phyloP scores from a whole-genome alignment of 345 rosid species.

The Eucalyptus curtisii region DNA sequence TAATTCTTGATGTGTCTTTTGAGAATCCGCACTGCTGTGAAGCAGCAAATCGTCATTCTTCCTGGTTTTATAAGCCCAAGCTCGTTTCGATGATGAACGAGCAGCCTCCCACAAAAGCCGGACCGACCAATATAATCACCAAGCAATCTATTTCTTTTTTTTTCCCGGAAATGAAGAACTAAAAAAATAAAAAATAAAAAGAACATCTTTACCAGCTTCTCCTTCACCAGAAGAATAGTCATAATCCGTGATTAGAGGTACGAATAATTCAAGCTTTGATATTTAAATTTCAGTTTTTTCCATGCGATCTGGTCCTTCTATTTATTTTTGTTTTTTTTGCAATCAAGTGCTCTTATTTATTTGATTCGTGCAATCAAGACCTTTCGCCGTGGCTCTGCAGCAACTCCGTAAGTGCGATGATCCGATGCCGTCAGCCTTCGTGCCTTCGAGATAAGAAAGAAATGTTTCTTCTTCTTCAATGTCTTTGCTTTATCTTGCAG shows the following conservation, averaged over 20 bases:
- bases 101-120: slow-evolving; percentile 16
- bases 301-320: background rate
- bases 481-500: slow-evolving; percentile 49
- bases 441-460: background rate
- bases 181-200: no score
- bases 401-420: background rate
- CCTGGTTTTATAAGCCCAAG: background rate
- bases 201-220: background rate
- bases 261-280: background rate
- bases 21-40: background rate
- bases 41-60: background rate
- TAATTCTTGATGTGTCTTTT: background rate
- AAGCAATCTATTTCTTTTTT: slow-evolving; percentile 3
- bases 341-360: background rate
- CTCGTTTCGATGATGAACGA: background rate
- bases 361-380: background rate
- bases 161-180: background rate
- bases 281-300: background rate
- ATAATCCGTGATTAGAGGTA: no score
- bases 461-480: background rate
- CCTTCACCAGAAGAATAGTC: background rate
- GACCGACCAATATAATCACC: slow-evolving; percentile 5
- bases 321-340: background rate
- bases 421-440: background rate
- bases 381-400: background rate